A percentile compares a stretch with the other conserved stretches of the same genome.
Conservation (phyloP, 108 stramenopile genomes). For the Cyclotella cryptica region DNA sequence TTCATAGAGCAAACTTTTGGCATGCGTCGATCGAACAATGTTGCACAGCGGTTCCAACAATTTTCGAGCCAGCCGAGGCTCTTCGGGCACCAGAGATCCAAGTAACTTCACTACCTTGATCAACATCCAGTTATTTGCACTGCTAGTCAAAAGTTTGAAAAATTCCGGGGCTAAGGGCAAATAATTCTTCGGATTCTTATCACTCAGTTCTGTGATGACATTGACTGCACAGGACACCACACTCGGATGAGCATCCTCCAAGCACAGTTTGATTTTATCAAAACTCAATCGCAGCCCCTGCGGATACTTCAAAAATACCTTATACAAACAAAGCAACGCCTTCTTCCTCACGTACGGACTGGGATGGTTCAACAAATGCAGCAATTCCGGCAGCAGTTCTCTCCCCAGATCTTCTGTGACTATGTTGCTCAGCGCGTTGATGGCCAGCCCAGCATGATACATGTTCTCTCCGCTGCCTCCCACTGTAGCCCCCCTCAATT, state of each 20-base stretch:
- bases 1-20: slow-evolving; percentile 97
- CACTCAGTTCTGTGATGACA: slow-evolving; percentile 97
- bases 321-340: slow-evolving; percentile 95
- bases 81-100: slow-evolving; percentile 94
- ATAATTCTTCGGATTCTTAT: slow-evolving; percentile 98
- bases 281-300: slow-evolving; percentile 98
- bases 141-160: slow-evolving; percentile 94
- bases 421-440: slow-evolving; percentile 98
- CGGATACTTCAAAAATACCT: slow-evolving; percentile 97
- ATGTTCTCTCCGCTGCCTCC: slow-evolving; percentile 61
- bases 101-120: slow-evolving; percentile 99
- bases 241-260: slow-evolving; percentile 90
- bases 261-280: slow-evolving; percentile 88
- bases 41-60: slow-evolving; percentile 96
- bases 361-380: slow-evolving; percentile 84
- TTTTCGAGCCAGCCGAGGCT: slow-evolving; percentile 98
- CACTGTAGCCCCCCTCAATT: slow-evolving; percentile 81
- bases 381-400: slow-evolving; percentile 92
- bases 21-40: slow-evolving; percentile 93
- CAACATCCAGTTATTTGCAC: slow-evolving; percentile 99
- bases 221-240: slow-evolving; percentile 98
- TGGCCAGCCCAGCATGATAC: slow-evolving; percentile 96
- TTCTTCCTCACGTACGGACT: slow-evolving; percentile 98
- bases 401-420: slow-evolving; percentile 95
- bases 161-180: slow-evolving; percentile 97